Conservation (phyloP, 2,329 filamentous ascomycete species). For the Colletotrichum incanum region DNA sequence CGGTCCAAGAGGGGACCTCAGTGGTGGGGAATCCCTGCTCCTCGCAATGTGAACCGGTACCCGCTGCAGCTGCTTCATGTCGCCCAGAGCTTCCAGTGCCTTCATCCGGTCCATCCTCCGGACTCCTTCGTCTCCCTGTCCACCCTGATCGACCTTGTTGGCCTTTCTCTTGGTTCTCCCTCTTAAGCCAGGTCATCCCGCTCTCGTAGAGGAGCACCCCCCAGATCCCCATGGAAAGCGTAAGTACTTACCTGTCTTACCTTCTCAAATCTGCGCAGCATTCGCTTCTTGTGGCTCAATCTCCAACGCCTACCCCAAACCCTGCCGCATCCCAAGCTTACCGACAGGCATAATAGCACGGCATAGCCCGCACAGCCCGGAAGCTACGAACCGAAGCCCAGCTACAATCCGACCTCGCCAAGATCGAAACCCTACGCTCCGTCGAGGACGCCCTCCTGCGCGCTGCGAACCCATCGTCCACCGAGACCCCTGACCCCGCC, state of each 20-base stretch:
- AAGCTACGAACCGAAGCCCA: conserved; percentile 77
- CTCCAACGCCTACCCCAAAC: neutral
- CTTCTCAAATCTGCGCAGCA: neutral
- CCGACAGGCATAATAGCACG: conserved; percentile 74
- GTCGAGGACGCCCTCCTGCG: conserved; percentile 66
- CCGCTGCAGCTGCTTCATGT: conserved; percentile 28
- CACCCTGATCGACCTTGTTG: conserved; percentile 15
- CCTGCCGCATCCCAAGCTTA: conserved; percentile 23
- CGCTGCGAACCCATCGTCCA: conserved; percentile 30
- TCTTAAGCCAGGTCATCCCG: conserved; percentile 1
- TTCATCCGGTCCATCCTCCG: conserved; percentile 19
- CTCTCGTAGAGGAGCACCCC: conserved; percentile 31
- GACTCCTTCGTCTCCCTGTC: conserved; percentile 19
- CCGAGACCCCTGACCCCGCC: conserved; percentile 56
- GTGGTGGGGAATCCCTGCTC: conserved; percentile 41
- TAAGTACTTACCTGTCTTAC: conserved; percentile 45
- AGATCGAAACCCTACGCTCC: conserved; percentile 82
- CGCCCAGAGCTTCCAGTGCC: conserved; percentile 36
- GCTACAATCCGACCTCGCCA: conserved; percentile 78
- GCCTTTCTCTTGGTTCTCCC: neutral
- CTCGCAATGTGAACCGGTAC: neutral
- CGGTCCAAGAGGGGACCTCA: neutral
- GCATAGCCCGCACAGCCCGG: conserved; percentile 79
- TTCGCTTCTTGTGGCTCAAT: neutral
- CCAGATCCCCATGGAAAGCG: conserved; percentile 43